These are phyloP conservation scores for Terfezia claveryi DNA, from an alignment of 495 filamentous ascomycete genomes.

Conservation along the genomic window DNA sequence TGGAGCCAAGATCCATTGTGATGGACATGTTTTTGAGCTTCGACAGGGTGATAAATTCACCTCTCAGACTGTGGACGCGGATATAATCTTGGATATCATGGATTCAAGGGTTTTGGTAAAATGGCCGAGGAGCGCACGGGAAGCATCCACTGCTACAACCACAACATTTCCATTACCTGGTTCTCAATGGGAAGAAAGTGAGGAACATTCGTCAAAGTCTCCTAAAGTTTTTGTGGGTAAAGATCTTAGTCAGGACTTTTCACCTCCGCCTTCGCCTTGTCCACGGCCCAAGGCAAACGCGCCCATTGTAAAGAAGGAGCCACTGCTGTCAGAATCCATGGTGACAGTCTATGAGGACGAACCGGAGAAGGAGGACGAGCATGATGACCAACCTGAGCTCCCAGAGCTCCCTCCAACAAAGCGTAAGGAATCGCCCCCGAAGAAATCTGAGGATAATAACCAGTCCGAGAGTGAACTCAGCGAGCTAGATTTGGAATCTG, in stretches of 20 bases:
- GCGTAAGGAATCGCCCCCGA: not conserved
- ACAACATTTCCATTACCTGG: slow-evolving; percentile 4
- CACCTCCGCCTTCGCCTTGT: not conserved
- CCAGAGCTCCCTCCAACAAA: not conserved
- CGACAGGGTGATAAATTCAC: slow-evolving; percentile 73
- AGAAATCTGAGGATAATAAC: slow-evolving; percentile 17
- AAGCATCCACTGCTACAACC: slow-evolving; percentile 7
- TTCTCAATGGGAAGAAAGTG: slow-evolving; percentile 38
- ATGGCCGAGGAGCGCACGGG: slow-evolving; percentile 42
- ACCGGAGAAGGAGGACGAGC: not conserved
- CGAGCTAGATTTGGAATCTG: slow-evolving; percentile 28
- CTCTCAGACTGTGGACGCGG: slow-evolving; percentile 68
- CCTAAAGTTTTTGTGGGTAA: not conserved
- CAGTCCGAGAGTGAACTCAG: slow-evolving; percentile 38
- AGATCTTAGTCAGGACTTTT: not conserved
- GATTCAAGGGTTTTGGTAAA: slow-evolving; percentile 70
- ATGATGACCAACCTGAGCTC: not conserved
- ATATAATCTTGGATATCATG: slow-evolving; percentile 91
- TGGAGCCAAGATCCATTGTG: slow-evolving; percentile 78
- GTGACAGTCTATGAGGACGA: not conserved
- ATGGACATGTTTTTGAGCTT: slow-evolving; percentile 68
- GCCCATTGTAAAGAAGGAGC: not conserved
- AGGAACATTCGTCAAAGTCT: not conserved
- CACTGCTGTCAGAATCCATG: not conserved
- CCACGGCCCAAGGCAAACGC: not conserved